Conservation (phyloP, 306 rosid species). For the apple (Malus domestica) region DNA sequence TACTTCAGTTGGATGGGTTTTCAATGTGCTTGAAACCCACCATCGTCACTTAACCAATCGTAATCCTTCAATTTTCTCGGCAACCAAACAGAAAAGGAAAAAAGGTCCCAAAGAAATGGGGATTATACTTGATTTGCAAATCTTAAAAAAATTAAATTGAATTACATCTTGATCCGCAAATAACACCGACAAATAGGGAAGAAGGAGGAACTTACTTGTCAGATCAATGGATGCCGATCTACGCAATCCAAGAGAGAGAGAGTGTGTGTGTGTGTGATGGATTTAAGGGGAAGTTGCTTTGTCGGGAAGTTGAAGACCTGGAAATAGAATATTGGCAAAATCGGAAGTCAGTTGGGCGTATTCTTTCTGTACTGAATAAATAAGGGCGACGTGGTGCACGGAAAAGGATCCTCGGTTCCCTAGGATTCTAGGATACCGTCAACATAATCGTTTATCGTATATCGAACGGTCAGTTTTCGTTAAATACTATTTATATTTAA, state of each 20-base stretch:
- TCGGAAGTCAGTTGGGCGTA: too few relatives aligned
- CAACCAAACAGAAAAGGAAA: constrained; percentile 6
- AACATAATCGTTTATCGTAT: too few relatives aligned
- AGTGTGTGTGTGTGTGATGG: neutral
- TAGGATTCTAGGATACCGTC: too few relatives aligned
- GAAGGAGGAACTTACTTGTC: constrained; percentile 4
- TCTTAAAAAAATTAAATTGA: neutral
- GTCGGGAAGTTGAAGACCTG: too few relatives aligned
- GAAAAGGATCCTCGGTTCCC: too few relatives aligned
- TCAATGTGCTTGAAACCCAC: neutral
- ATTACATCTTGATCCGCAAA: neutral
- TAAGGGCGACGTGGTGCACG: too few relatives aligned
- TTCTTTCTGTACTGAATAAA: too few relatives aligned
- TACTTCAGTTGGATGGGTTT: neutral
- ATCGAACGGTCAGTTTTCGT: too few relatives aligned
- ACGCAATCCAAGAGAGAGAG: neutral
- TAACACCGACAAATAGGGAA: neutral
- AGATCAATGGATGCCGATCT: neutral
- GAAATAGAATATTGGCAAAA: too few relatives aligned
- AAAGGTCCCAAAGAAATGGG: neutral
- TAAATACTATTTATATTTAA: too few relatives aligned
- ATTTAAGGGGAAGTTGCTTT: too few relatives aligned
- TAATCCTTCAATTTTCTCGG: neutral
- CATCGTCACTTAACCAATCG: too few relatives aligned
- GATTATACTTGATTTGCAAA: neutral